Evolutionary conservation across 768 basidiomycete species (phyloP), one percentile per base, ranked within the genome.

Genomic region (Calocera viscosa): DNA sequence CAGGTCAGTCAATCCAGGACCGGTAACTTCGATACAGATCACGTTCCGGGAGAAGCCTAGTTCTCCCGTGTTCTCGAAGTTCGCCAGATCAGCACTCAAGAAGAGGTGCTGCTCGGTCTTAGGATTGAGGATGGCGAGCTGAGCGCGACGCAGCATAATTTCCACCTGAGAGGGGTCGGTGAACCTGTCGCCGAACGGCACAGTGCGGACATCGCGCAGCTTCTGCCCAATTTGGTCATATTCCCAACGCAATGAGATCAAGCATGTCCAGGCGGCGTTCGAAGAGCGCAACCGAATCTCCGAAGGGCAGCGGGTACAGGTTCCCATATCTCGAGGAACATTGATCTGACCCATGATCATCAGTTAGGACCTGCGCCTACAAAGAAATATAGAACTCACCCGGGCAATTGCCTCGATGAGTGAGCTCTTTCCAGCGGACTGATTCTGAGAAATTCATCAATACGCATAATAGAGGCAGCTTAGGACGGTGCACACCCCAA

Each of bases 111-210:
- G 22, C 22, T 69, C 66, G 38, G 70, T 67, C 22, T 33, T 64
- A 2, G 72, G 73, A 64, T 73, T 71, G 30, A 87, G 76, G 26
- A 86, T 78, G 0, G 85, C 85, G 0, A 80, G 78, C 70, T 87
- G 86, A 0, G 86, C 86, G 1, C 85, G 78, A 32, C 84, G 80
- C 14, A 87, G 76, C 74, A 78, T 78, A 1, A 80, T 69, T 66
- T 86, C 86, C 5, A 88, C 81, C 0, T 75, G 70, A 1, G 39
- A 34, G 49, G 77, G 81, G 60, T 83, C 71, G 2, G 74, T 75
- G 35, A 85, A 72, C 1, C 69, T 30, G 0, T 72, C 69, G 0
- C 84, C 83, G 70, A 87, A 88, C 0, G 71, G 22, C n/a, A 73
- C 64, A 43, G 78, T 74, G 0, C n/a, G 30, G 34, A 76, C 72